Evolutionary conservation across 129 eudicot species (phyloP), one percentile per base, ranked within the genome.

Genomic region (Deinandra increscens): DNA sequence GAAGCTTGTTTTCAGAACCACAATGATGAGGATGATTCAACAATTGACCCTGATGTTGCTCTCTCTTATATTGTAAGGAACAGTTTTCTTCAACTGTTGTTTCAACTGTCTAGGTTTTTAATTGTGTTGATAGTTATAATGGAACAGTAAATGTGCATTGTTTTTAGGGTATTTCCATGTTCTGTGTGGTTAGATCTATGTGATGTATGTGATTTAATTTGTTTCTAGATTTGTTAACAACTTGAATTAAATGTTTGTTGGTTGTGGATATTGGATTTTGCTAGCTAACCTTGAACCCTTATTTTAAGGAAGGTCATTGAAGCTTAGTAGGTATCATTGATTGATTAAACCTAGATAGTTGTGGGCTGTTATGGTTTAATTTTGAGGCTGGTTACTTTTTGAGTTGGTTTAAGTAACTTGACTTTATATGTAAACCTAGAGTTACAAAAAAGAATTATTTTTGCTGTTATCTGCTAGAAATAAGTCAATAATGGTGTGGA

Each of bases 31-130:
- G 88, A 71, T 69, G 81, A 80, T 69, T 44, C 84, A 31, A 49
- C 59, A 10, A 60, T 87, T 70, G 94, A 87, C 78, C 89, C 87
- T 79, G 94, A 87, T 79, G 87, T 86, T 70, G 74, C 89, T 70
- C 84, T 87, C 38, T 87, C 94, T 29, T 87, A 87, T 75, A 65
- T 87, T 19, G 94, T 87, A 84, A 84, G 89, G 65, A 63, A 41
- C 64, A 64, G 38, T 45, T 62, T 26, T 58, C 38, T 38, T 60
- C 50, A 33, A 53, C 7, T 71, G 9, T 53, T 59, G 38, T 44
- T 75, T 66, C 41, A 58, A 12, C 33, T 43, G 22, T 44, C 45
- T 56, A 38, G 48, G 39, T 73, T 22, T 15, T 49, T 17, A 50
- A 41, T 26, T 53, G 59, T 66, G 44, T 58, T 65, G 72, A 29